phyloP scores from a whole-genome alignment of 1,139 yeast genomes.

The Geotrichum siamense region DNA sequence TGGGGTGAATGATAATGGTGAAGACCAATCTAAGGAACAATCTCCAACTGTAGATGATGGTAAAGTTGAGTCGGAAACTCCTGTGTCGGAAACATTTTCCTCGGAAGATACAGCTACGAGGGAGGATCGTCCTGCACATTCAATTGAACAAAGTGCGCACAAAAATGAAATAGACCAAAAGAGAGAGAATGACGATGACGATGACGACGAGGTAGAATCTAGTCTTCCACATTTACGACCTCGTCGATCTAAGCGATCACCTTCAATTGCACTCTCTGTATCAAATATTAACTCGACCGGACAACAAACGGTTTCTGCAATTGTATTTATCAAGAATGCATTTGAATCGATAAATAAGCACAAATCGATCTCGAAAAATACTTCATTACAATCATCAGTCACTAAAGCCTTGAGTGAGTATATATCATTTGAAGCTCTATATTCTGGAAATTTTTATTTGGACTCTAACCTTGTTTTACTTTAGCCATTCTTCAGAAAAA shows the following conservation, averaged over 20 bases:
- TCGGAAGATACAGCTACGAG: not conserved
- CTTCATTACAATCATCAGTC: slow-evolving; percentile 39
- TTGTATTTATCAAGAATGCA: slow-evolving; percentile 45
- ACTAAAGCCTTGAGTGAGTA: slow-evolving; percentile 38
- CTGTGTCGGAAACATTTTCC: not conserved
- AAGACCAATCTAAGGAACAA: not conserved
- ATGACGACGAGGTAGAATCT: slow-evolving; percentile 6
- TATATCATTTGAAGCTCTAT: too few species aligned
- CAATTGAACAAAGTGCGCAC: too few species aligned
- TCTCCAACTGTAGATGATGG: not conserved
- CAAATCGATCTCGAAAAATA: slow-evolving; percentile 45
- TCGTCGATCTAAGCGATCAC: slow-evolving; percentile 24
- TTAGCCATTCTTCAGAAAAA: slow-evolving; percentile 20
- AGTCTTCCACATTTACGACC: not conserved
- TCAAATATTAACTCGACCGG: slow-evolving; percentile 26
- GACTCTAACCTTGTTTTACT: not conserved
- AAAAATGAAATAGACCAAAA: too few species aligned
- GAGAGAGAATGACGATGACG: too few species aligned
- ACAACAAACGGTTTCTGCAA: slow-evolving; percentile 31
- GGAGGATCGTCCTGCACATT: too few species aligned
- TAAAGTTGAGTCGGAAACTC: too few species aligned
- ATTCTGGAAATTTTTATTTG: not conserved
- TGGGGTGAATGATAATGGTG: not conserved
- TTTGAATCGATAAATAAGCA: slow-evolving; percentile 42
- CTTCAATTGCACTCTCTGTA: slow-evolving; percentile 30